Evolutionary conservation across 331 rosid genomes (phyloP).

Genomic region (Pyracantha coccinea): DNA sequence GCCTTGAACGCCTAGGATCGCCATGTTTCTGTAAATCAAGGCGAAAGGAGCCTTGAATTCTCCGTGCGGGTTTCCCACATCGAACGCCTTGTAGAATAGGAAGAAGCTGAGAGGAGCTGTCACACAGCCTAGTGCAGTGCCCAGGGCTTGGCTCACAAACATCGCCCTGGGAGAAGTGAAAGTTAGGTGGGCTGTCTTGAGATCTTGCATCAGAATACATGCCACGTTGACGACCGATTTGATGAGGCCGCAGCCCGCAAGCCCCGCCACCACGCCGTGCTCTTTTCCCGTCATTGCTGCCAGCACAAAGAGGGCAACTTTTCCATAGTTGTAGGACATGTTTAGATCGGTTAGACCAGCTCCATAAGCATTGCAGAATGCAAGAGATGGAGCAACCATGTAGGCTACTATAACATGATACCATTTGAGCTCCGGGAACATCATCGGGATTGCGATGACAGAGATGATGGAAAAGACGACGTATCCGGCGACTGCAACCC

Average conservation of each 20-base stretch:
- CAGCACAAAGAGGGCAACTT: slow-evolving; percentile 61
- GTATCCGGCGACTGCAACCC: slow-evolving; percentile 53
- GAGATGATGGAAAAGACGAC: slow-evolving; percentile 33
- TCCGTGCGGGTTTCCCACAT: slow-evolving; percentile 70
- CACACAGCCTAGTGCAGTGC: slow-evolving; percentile 63
- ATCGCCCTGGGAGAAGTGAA: slow-evolving; percentile 72
- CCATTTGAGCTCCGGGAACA: slow-evolving; percentile 88
- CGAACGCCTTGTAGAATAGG: slow-evolving; percentile 81
- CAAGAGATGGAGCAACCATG: slow-evolving; percentile 71
- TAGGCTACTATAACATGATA: slow-evolving; percentile 55
- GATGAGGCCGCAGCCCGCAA: slow-evolving; percentile 65
- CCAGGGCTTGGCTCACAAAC: slow-evolving; percentile 67
- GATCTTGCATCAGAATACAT: slow-evolving; percentile 79
- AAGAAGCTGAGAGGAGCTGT: slow-evolving; percentile 73
- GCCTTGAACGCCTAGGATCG: slow-evolving; percentile 70
- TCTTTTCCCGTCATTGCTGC: slow-evolving; percentile 64
- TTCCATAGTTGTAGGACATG: slow-evolving; percentile 90
- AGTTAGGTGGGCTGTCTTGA: slow-evolving; percentile 76
- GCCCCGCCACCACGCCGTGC: slow-evolving; percentile 63
- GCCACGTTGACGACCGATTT: slow-evolving; percentile 70
- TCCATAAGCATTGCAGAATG: slow-evolving; percentile 87
- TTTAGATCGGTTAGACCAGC: slow-evolving; percentile 81
- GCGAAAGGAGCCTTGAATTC: slow-evolving; percentile 91
- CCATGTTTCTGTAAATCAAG: slow-evolving; percentile 79
- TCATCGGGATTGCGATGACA: slow-evolving; percentile 42